A percentile compares a stretch with the other conserved stretches of the same genome.
These are phyloP conservation scores for Xerocomellus dryophilus DNA, from an alignment of 768 basidiomycete genomes.

Conservation along the genomic window DNA sequence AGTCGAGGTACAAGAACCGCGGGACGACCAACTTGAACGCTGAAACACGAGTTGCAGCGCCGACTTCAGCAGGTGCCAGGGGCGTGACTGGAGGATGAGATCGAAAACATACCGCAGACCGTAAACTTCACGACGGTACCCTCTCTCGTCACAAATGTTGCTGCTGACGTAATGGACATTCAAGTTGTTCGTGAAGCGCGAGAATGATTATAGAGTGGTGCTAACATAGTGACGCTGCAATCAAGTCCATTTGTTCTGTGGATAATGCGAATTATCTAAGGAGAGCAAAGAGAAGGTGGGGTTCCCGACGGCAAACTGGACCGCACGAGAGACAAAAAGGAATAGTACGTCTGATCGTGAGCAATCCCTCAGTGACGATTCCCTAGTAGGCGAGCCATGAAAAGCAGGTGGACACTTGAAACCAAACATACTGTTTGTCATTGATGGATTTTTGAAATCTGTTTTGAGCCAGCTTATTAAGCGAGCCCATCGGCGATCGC, in stretches of 20 bases:
- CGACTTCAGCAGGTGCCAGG: background rate
- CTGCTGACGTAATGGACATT: background rate
- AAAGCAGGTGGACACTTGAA: no score
- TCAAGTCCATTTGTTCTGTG: background rate
- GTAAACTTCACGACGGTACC: background rate
- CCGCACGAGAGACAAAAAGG: background rate
- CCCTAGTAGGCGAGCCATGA: no score
- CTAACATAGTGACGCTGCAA: background rate
- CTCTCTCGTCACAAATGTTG: conserved; percentile 2
- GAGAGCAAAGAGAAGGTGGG: background rate
- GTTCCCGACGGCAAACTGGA: background rate
- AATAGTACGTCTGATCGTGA: conserved; percentile 8
- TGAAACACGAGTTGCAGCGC: background rate
- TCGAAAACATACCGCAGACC: background rate
- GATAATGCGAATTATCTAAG: conserved; percentile 3
- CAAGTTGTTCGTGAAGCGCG: conserved; percentile 5
- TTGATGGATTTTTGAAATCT: no score
- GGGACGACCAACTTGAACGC: conserved; percentile 1
- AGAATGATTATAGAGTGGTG: conserved; percentile 1
- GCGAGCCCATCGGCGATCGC: no score
- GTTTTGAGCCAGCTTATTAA: no score
- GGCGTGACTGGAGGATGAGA: background rate
- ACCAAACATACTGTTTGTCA: background rate
- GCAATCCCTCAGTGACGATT: no score
- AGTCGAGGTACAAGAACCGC: background rate